Percentiles rank a stretch among this genome's conserved stretches.
Conservation (phyloP, 73 alveolate genomes). For the Paramecium tetraurelia region DNA sequence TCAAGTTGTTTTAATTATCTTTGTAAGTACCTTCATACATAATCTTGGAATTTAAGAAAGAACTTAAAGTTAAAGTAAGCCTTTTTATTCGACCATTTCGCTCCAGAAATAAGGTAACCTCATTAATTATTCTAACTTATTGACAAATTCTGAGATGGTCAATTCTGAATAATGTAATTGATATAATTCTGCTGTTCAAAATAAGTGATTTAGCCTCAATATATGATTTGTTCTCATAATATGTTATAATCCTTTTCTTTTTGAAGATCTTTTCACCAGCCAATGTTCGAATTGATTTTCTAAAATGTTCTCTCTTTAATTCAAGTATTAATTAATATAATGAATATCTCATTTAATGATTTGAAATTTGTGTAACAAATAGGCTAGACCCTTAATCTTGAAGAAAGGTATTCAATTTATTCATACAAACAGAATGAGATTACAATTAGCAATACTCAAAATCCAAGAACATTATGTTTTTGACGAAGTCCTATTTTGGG, state of each 20-base stretch:
- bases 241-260: background rate
- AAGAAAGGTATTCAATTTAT: constrained; percentile 28
- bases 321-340: background rate
- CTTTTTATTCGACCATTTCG: background rate
- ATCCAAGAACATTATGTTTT: constrained; percentile 8
- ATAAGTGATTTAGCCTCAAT: background rate
- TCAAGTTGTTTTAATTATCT: background rate
- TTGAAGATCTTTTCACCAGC: background rate
- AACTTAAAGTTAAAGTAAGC: background rate
- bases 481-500: constrained; percentile 85
- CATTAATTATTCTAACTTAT: background rate
- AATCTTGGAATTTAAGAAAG: background rate
- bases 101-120: background rate
- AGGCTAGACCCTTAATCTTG: constrained; percentile 37
- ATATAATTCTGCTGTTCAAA: background rate
- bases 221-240: background rate
- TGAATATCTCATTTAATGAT: constrained; percentile 22
- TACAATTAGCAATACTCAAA: constrained; percentile 28
- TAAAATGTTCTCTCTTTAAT: background rate
- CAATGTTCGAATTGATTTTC: background rate
- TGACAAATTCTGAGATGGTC: background rate
- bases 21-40: background rate
- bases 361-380: background rate
- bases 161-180: background rate
- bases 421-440: background rate